These are phyloP conservation scores for Nidularia sp. DNA, from an alignment of 768 basidiomycete species.

Conservation along the genomic window DNA sequence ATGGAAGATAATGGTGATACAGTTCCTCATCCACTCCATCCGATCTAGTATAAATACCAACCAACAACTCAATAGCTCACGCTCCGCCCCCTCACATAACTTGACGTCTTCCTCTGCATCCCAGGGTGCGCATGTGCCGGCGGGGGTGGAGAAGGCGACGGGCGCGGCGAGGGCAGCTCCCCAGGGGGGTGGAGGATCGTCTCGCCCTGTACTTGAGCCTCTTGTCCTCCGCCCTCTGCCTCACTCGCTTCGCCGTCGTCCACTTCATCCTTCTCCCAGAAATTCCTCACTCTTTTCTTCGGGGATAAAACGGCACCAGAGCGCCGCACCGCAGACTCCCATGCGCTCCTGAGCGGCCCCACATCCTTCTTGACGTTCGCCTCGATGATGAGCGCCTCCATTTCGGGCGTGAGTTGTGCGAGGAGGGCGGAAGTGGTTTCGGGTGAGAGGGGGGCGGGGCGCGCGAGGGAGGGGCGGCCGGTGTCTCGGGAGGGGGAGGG, in stretches of 20 bases:
- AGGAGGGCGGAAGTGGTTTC: conserved; percentile 28
- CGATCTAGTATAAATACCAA: too few species aligned
- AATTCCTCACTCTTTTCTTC: conserved; percentile 5
- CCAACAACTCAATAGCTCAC: not conserved
- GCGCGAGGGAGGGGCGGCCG: conserved; percentile 31
- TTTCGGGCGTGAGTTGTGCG: conserved; percentile 43
- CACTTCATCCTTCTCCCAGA: conserved; percentile 13
- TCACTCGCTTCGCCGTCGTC: conserved; percentile 6
- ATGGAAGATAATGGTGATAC: too few species aligned
- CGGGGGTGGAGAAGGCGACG: conserved; percentile 8
- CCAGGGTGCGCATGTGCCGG: not conserved
- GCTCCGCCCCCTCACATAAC: not conserved
- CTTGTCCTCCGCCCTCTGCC: not conserved
- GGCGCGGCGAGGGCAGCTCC: conserved; percentile 6
- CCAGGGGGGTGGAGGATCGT: conserved; percentile 1
- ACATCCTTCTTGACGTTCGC: conserved; percentile 50
- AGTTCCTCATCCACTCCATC: too few species aligned
- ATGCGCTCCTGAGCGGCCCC: conserved; percentile 53
- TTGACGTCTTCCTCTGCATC: not conserved
- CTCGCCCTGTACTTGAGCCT: not conserved
- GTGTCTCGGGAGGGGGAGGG: conserved; percentile 11
- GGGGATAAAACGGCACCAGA: not conserved
- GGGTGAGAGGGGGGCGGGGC: conserved; percentile 28
- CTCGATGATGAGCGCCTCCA: conserved; percentile 67
- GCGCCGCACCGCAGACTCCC: conserved; percentile 38